These are phyloP conservation scores for Gossypium anomalum DNA, from an alignment of 345 rosid species.

Conservation along the genomic window DNA sequence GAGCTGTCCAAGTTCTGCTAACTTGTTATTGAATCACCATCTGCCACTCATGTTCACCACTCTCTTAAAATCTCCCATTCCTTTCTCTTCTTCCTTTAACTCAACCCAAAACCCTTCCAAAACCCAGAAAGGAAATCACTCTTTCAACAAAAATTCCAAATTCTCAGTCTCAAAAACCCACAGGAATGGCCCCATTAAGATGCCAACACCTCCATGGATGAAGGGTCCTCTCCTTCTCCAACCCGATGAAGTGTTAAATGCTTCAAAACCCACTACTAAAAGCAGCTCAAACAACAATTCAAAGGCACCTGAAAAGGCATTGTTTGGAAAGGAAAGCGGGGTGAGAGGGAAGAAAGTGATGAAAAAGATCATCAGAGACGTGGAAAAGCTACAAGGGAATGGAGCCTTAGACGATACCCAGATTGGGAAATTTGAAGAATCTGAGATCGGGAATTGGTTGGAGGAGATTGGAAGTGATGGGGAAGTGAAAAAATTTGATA, in stretches of 20 bases:
- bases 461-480: conserved; percentile 21
- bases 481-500: conserved; percentile 19
- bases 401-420: conserved; percentile 23
- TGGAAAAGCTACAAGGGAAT: conserved; percentile 42
- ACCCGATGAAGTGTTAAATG: conserved; percentile 40
- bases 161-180: conserved; percentile 19
- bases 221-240: conserved; percentile 49
- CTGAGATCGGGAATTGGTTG: conserved; percentile 29
- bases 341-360: conserved; percentile 65
- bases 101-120: conserved; percentile 15
- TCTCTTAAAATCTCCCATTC: neutral
- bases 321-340: conserved; percentile 62
- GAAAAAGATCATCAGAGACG: conserved; percentile 48
- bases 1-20: neutral
- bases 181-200: conserved; percentile 25
- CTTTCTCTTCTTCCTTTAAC: conserved; percentile 25
- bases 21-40: neutral
- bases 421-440: conserved; percentile 15
- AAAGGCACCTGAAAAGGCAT: conserved; percentile 47
- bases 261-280: conserved; percentile 24
- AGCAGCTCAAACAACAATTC: conserved; percentile 14
- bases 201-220: conserved; percentile 79
- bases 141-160: conserved; percentile 8
- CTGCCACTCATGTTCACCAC: neutral
- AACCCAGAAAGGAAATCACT: conserved; percentile 1